These are phyloP conservation scores for Anisodus tanguticus DNA, from an alignment of 257 asterid species.

Conservation along the genomic window DNA sequence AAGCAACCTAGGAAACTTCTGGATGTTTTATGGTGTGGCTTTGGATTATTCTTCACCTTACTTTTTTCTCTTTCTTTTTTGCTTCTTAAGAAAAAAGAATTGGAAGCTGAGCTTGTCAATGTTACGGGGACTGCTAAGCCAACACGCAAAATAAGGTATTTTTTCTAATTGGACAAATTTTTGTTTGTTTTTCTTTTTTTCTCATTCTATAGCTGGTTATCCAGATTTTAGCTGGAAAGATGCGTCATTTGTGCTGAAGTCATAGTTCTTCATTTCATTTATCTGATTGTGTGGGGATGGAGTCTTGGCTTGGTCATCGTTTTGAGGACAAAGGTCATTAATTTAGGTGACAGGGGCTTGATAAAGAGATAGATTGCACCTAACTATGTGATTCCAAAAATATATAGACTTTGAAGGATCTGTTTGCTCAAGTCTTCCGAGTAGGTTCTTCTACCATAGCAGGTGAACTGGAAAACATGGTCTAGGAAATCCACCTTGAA, in stretches of 20 bases:
- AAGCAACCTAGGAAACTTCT: constrained; percentile 9
- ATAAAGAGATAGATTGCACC: constrained; percentile 19
- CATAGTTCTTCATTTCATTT: constrained; percentile 9
- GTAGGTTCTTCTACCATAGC: background rate
- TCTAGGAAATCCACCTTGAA: constrained; percentile 15
- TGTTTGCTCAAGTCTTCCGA: background rate
- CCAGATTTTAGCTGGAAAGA: constrained; percentile 7
- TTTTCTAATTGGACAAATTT: background rate
- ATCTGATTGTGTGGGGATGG: background rate
- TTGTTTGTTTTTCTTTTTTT: constrained; percentile 13
- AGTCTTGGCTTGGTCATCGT: constrained; percentile 13
- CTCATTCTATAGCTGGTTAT: background rate
- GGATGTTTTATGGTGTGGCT: background rate
- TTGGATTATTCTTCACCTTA: constrained; percentile 19
- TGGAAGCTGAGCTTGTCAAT: constrained; percentile 95
- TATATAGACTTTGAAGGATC: constrained; percentile 4
- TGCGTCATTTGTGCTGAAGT: constrained; percentile 11
- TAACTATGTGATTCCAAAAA: background rate
- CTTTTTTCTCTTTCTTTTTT: constrained; percentile 34
- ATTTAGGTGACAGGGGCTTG: constrained; percentile 4
- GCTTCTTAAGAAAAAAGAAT: constrained; percentile 82
- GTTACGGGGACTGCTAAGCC: constrained; percentile 88
- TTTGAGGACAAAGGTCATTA: constrained; percentile 13
- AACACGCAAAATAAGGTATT: constrained; percentile 89
- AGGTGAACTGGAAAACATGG: background rate